Evolutionary conservation across 2,329 filamentous ascomycete species (phyloP), one percentile per base, ranked within the genome.

Genomic region (Fusarium tupiense): DNA sequence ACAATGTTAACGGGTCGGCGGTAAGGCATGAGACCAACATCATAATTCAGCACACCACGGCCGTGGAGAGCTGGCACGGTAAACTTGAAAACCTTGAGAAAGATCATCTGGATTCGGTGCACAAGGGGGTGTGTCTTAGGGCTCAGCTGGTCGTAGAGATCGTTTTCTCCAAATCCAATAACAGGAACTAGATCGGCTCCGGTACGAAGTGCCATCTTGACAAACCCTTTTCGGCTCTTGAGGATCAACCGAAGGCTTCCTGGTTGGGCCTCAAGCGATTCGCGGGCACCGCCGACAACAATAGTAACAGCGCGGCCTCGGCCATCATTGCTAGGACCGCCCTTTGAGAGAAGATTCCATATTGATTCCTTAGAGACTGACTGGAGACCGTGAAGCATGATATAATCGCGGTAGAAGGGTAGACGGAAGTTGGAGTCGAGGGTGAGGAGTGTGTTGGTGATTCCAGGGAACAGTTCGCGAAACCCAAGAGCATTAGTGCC

Each of bases 291-390:
- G 57, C 96, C 96, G 49, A 98, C 88, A 24, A 98, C 96, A 76
- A 99, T 98, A 5, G 96, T 98, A 66, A 98, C 97, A 56, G 94
- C 95, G n/a, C 95, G 93, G 22, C 96, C 95, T 91, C 95, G 96
- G 33, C 95, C 96, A 79, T 96, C 92, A 67, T 87, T 86, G 72
- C 97, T 93, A 9, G 86, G 83, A 0, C 95, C 95, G 24, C 95
- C 95, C 76, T 90, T 93, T 44, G 90, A 93, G 22, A 99, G 88
- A 13, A 96, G 86, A 79, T 98, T 97, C 82, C 95, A 92, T 82
- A 97, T 98, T 8, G 93, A 96, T 81, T 98, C 94, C 77, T 95
- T 93, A 3, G 94, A 97, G 16, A 99, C 96, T 9, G 94, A 97
- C 13, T 91, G 92, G 44, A 98, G 86, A 11, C 96, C 96, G 88